Percentiles rank a stretch among this genome's conserved stretches.
These are phyloP conservation scores for Monosporozyma yasuniensis DNA, from an alignment of 805 yeast species.

Conservation along the genomic window DNA sequence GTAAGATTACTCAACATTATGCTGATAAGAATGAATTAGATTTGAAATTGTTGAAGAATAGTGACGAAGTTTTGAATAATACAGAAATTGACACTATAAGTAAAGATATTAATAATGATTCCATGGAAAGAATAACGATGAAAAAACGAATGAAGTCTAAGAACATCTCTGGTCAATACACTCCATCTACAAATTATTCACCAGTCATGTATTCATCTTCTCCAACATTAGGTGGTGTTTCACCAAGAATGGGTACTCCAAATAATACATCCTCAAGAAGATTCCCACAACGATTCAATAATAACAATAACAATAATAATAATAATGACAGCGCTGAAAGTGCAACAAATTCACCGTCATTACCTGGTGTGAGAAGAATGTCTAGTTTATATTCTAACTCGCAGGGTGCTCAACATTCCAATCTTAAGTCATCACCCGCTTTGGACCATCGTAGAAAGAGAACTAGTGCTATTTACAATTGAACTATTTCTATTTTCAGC, in stretches of 20 bases:
- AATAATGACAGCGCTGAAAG: background rate
- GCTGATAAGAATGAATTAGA: conserved; percentile 12
- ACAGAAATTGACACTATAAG: background rate
- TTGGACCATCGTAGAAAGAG: background rate
- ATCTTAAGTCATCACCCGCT: background rate
- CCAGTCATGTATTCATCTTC: background rate
- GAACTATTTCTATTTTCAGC: background rate
- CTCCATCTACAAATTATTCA: background rate
- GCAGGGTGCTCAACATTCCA: background rate
- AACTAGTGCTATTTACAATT: background rate
- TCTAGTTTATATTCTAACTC: background rate
- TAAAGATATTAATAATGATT: background rate
- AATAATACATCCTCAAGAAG: background rate
- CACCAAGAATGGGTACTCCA: background rate
- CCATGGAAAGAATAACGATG: background rate
- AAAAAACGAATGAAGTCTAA: conserved; percentile 1
- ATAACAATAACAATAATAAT: background rate
- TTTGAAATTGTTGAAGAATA: background rate
- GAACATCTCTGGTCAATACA: background rate
- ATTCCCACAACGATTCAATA: background rate
- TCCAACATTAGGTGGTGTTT: background rate
- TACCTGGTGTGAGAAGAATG: conserved; percentile 4
- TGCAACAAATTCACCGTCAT: background rate
- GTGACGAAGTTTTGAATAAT: background rate
- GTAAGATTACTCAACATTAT: conserved; percentile 12